Conservation (phyloP, 106 monocot genomes). For the Platanthera zijinensis region DNA sequence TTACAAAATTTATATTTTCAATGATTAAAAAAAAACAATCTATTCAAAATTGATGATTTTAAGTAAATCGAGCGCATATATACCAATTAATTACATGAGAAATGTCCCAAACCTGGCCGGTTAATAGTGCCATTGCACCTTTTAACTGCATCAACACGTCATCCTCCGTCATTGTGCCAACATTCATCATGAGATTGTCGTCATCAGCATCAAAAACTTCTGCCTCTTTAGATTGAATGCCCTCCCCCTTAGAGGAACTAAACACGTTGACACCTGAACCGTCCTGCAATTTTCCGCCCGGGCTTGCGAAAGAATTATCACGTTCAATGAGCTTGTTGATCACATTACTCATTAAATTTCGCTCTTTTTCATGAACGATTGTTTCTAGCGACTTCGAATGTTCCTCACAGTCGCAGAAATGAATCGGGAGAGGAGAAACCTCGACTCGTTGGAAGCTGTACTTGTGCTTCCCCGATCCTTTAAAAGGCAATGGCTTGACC, state of each 20-base stretch:
- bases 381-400: constrained; percentile 30
- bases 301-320: constrained; percentile 18
- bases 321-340: constrained; percentile 62
- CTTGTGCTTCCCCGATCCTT: constrained; percentile 96
- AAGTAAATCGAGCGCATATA: no score
- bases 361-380: constrained; percentile 49
- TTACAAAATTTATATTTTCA: no score
- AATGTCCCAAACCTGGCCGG: constrained; percentile 32
- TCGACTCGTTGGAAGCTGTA: constrained; percentile 89
- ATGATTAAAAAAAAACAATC: no score
- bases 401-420: constrained; percentile 98
- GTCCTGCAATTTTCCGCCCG: constrained; percentile 2
- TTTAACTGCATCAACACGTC: constrained; percentile 23
- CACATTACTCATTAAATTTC: constrained; percentile 61
- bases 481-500: constrained; percentile 74
- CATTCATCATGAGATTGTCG: constrained; percentile 78
- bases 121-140: constrained; percentile 4
- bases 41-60: no score
- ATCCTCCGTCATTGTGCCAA: constrained; percentile 24
- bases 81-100: no score
- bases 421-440: constrained; percentile 68
- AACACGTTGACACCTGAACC: neutral
- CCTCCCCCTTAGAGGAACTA: constrained; percentile 6
- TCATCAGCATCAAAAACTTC: constrained; percentile 36
- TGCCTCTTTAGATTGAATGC: constrained; percentile 13